A percentile compares a stretch with the other conserved stretches of the same genome.
Conservation (phyloP, 495 filamentous ascomycete genomes). For the Penicillium samsonianum region DNA sequence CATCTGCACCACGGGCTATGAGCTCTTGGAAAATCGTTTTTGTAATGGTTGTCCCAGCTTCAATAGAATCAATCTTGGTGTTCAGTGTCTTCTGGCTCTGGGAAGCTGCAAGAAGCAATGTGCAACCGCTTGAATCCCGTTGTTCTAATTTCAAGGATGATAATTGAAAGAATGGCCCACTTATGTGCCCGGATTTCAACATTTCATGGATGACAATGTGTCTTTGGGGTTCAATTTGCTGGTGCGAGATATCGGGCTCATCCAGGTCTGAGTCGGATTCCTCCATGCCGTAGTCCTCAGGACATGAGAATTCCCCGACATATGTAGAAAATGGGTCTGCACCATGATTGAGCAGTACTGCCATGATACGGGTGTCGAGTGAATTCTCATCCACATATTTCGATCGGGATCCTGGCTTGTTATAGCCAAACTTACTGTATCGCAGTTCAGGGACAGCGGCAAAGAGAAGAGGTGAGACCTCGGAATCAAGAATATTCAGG, state of each 20-base stretch:
- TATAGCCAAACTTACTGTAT: neutral
- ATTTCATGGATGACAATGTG: slow-evolving; percentile 21
- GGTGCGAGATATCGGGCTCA: neutral
- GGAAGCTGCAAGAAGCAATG: slow-evolving; percentile 16
- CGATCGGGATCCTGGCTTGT: too few species aligned
- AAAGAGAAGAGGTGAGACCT: too few species aligned
- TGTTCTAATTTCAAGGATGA: slow-evolving; percentile 16
- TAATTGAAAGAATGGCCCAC: slow-evolving; percentile 20
- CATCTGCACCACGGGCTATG: neutral
- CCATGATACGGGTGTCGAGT: slow-evolving; percentile 6
- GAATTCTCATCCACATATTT: neutral
- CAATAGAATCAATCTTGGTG: neutral
- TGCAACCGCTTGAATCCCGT: slow-evolving; percentile 19
- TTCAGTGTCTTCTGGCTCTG: neutral
- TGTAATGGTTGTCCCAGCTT: slow-evolving; percentile 15
- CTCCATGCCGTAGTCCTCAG: too few species aligned
- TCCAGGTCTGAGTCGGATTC: neutral
- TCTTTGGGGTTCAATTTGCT: neutral
- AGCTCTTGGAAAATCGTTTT: slow-evolving; percentile 15
- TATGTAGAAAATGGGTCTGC: slow-evolving; percentile 22
- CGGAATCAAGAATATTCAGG: neutral
- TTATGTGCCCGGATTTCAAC: neutral
- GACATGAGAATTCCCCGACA: neutral
- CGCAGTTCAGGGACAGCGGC: too few species aligned
- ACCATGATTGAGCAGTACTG: slow-evolving; percentile 12